Evolutionary conservation across 495 filamentous ascomycete species (phyloP).

Genomic region (Evernia prunastri): DNA sequence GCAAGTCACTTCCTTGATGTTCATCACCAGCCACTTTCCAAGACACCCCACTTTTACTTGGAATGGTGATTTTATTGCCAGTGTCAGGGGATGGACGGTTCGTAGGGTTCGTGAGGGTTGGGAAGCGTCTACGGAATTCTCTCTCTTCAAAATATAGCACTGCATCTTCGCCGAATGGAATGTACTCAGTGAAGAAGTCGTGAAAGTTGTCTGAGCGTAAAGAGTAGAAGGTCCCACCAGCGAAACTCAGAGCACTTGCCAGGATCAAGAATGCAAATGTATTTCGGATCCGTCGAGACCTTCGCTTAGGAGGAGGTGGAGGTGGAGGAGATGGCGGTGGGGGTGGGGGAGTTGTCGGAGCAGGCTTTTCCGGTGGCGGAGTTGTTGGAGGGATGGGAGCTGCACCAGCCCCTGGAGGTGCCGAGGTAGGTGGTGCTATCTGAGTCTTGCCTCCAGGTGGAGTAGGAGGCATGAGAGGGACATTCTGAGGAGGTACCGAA

Average conservation of each 20-base stretch:
- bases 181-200: constrained; percentile 97
- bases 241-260: constrained; percentile 70
- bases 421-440: constrained; percentile 35
- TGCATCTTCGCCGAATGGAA: constrained; percentile 89
- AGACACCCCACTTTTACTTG: constrained; percentile 76
- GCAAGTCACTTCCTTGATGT: constrained; percentile 37
- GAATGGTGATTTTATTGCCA: constrained; percentile 69
- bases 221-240: constrained; percentile 83
- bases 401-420: constrained; percentile 28
- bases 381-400: constrained; percentile 14
- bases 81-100: constrained; percentile 48
- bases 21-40: constrained; percentile 66
- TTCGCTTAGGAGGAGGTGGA: constrained; percentile 43
- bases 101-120: constrained; percentile 53
- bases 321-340: constrained; percentile 43
- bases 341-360: constrained; percentile 32
- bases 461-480: constrained; percentile 53
- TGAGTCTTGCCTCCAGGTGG: constrained; percentile 42
- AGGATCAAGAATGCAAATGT: constrained; percentile 67
- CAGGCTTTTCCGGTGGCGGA: constrained; percentile 10
- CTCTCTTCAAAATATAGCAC: constrained; percentile 97
- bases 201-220: constrained; percentile 95
- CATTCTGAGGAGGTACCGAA: constrained; percentile 53
- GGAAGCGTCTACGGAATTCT: constrained; percentile 88
- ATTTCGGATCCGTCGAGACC: constrained; percentile 68